Base-by-base conservation (phyloP, 352 stramenopile genomes). In the Globisporangium yorkense region DNA sequence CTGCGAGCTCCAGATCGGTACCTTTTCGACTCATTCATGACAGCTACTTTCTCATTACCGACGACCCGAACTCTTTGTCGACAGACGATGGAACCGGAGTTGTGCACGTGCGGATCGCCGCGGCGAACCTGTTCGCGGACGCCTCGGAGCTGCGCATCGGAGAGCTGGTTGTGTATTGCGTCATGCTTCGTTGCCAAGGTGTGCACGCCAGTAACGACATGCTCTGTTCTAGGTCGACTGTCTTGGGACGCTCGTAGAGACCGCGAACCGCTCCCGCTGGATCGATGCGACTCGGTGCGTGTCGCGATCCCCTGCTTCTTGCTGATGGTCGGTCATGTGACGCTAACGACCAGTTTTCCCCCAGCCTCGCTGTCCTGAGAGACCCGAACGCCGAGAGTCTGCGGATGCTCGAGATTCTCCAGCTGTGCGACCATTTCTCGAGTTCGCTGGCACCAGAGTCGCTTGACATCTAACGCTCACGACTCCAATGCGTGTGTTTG, bases 321-420 rank as follows among this genome's bases (percentile, higher is more conserved):
- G 18, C 7, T 40, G n/a, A 12, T 48, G 8, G 3, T n/a, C 16
- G 29, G 20, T 4, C 35, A 20, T 27, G 15, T 29, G 31, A 9
- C 5, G 18, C 15, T 43, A 9, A 43, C n/a, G 9, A 20, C 37
- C n/a, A 15, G 12, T 10, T 31, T 18, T 2, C 24, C 5, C 20
- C 6, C 33, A 87, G 75, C 50, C 37, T 87, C 45, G 51, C 51
- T 27, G 60, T 85, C 54, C 44, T 79, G 3, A 65, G 75, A 3
- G 75, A 89, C 59, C 68, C 55, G 51, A 89, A 89, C 45, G 61
- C 70, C 13, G 80, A 89, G 67, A 81, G 67, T 16, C 66, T 89
- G 24, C 71, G 70, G 16, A 75, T 87, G 64, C 72, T 89, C 39
- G 73, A 89, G 49, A 72, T 74, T 43, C 61, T 89, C 39, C 62